Evolutionary conservation across 164 flowering plant genomes (phyloP).

Genomic region (Magnolia sinica): DNA sequence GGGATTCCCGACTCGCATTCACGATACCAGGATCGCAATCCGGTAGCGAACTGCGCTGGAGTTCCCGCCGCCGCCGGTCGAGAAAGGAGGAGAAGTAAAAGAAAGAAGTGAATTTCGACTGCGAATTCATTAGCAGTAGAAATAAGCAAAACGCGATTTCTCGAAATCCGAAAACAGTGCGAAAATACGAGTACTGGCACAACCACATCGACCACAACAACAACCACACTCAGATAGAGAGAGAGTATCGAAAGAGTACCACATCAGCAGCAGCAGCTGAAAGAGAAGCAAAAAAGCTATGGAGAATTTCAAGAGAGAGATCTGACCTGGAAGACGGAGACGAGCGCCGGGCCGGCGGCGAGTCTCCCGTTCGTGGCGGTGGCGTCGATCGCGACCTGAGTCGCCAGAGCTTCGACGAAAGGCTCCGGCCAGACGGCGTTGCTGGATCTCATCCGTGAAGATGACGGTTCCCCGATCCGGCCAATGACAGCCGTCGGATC

Average conservation of each 20-base stretch:
- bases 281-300: too few species aligned
- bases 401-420: slow-evolving; percentile 70
- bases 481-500: slow-evolving; percentile 6
- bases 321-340: slow-evolving; percentile 60
- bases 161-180: not conserved
- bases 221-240: not conserved
- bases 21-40: too few species aligned
- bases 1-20: too few species aligned
- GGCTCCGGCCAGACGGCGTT: slow-evolving; percentile 83
- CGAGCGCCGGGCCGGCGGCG: slow-evolving; percentile 59
- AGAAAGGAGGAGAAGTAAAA: too few species aligned
- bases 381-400: slow-evolving; percentile 66
- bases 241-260: not conserved
- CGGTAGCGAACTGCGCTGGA: too few species aligned
- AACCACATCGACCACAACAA: not conserved
- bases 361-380: slow-evolving; percentile 45
- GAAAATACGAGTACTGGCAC: not conserved
- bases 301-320: not conserved
- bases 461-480: slow-evolving; percentile 42
- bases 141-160: not conserved
- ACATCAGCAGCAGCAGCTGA: too few species aligned
- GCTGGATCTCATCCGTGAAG: slow-evolving; percentile 41
- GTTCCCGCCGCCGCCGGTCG: too few species aligned
- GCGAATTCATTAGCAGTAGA: not conserved
- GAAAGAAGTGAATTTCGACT: too few species aligned